These are phyloP conservation scores for Phytophthora pisi DNA, from an alignment of 352 stramenopile genomes.

Conservation along the genomic window DNA sequence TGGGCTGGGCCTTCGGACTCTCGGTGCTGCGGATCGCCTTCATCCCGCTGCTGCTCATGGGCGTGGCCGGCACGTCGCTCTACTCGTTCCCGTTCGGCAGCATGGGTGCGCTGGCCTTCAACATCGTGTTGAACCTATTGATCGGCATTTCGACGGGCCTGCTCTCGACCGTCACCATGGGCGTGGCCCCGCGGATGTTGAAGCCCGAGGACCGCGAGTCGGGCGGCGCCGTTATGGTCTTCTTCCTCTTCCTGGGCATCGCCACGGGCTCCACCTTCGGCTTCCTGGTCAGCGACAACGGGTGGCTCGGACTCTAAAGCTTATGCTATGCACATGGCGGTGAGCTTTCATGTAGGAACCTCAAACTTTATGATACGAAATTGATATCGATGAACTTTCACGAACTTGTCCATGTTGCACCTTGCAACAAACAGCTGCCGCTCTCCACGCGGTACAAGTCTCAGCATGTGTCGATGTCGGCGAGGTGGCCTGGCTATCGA, in stretches of 20 bases:
- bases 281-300: constrained; percentile 53
- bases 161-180: constrained; percentile 69
- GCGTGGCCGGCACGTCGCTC: constrained; percentile 53
- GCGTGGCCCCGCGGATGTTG: constrained; percentile 53
- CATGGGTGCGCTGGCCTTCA: constrained; percentile 40
- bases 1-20: constrained; percentile 45
- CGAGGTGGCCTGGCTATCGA: constrained; percentile 17
- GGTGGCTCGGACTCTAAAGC: constrained; percentile 53
- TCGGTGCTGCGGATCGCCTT: constrained; percentile 52
- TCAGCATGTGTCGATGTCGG: constrained; percentile 24
- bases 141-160: constrained; percentile 66
- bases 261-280: constrained; percentile 54
- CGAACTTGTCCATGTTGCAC: constrained; percentile 10
- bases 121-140: constrained; percentile 52
- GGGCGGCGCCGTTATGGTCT: constrained; percentile 62
- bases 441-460: constrained; percentile 20
- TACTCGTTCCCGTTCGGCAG: constrained; percentile 53
- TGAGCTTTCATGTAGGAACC: neutral
- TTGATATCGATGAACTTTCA: neutral
- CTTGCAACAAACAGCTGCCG: constrained; percentile 9
- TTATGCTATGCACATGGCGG: neutral
- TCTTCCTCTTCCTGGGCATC: constrained; percentile 64
- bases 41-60: constrained; percentile 67
- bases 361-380: neutral
- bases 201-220: constrained; percentile 62